These are phyloP conservation scores for Alternaria ethzedia DNA, from an alignment of 2,329 filamentous ascomycete species.

Conservation along the genomic window DNA sequence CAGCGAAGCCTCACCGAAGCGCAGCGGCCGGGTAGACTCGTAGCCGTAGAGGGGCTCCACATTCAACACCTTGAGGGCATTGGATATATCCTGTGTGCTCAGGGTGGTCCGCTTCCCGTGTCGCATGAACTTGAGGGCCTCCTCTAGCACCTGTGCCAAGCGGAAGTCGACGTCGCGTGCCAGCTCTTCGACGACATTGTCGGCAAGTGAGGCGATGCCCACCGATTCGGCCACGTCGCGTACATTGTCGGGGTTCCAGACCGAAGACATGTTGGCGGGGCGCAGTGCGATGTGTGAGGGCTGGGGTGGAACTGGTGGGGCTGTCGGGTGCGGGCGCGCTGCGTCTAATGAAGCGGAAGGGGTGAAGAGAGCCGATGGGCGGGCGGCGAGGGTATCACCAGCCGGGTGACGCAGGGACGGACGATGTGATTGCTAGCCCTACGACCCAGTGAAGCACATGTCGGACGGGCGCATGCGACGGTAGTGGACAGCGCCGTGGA, in stretches of 20 bases:
- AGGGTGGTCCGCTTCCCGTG: conserved; percentile 84
- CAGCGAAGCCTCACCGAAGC: conserved; percentile 91
- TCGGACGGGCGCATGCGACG: conserved; percentile 34
- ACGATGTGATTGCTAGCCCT: conserved; percentile 41
- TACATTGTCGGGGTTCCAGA: conserved; percentile 97
- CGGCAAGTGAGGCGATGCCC: conserved; percentile 79
- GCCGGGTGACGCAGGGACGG: conserved; percentile 34
- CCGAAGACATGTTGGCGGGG: conserved; percentile 53
- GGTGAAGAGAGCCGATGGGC: conserved; percentile 20
- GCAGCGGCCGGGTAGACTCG: conserved; percentile 85
- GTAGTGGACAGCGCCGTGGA: conserved; percentile 12
- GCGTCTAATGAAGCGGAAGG: conserved; percentile 19
- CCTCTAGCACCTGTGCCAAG: conserved; percentile 89
- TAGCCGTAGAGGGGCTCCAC: conserved; percentile 97
- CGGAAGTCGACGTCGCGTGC: conserved; percentile 96
- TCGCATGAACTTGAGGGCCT: conserved; percentile 96
- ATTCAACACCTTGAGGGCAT: conserved; percentile 84
- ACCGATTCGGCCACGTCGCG: conserved; percentile 96
- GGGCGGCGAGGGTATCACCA: conserved; percentile 34
- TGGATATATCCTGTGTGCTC: conserved; percentile 86
- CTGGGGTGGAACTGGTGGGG: conserved; percentile 16
- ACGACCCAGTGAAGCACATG: conserved; percentile 37
- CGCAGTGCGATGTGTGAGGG: conserved; percentile 12
- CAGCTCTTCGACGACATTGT: conserved; percentile 86
- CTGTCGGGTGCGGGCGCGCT: conserved; percentile 12